Evolutionary conservation across 2,329 filamentous ascomycete genomes (phyloP).

Genomic region (Fusarium papillatum): DNA sequence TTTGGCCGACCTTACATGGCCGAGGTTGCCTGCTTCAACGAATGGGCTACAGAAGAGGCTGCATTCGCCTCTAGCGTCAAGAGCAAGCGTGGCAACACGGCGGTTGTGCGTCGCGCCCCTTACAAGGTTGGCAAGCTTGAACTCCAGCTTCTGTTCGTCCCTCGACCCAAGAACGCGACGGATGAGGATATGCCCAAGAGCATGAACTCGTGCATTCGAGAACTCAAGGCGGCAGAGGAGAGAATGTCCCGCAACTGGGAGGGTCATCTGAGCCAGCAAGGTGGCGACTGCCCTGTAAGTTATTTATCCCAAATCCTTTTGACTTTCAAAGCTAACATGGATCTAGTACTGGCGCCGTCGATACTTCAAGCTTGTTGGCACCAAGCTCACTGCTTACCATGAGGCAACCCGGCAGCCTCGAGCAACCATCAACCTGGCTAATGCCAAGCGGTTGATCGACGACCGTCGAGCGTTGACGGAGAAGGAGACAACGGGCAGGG

Average conservation of each 20-base stretch:
- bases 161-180: conserved; percentile 85
- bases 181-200: conserved; percentile 99
- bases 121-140: conserved; percentile 97
- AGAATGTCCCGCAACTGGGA: conserved; percentile 85
- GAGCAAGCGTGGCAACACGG: conserved; percentile 85
- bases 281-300: conserved; percentile 96
- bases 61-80: conserved; percentile 87
- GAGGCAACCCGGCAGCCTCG: conserved; percentile 95
- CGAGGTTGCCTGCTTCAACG: conserved; percentile 96
- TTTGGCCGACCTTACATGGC: conserved; percentile 91
- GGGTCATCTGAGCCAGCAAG: conserved; percentile 94
- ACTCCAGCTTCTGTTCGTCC: conserved; percentile 94
- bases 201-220: conserved; percentile 96
- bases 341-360: conserved; percentile 94
- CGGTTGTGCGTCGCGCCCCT: conserved; percentile 86
- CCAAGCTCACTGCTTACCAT: conserved; percentile 95
- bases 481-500: conserved; percentile 83
- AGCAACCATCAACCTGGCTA: conserved; percentile 95
- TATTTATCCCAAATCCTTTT: neutral
- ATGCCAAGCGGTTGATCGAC: conserved; percentile 93
- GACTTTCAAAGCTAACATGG: conserved; percentile 52
- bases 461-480: conserved; percentile 88
- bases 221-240: conserved; percentile 92
- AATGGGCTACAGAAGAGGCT: conserved; percentile 94
- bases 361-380: conserved; percentile 94